These are phyloP conservation scores for Russula vinacea DNA, from an alignment of 768 basidiomycete genomes.

Conservation along the genomic window DNA sequence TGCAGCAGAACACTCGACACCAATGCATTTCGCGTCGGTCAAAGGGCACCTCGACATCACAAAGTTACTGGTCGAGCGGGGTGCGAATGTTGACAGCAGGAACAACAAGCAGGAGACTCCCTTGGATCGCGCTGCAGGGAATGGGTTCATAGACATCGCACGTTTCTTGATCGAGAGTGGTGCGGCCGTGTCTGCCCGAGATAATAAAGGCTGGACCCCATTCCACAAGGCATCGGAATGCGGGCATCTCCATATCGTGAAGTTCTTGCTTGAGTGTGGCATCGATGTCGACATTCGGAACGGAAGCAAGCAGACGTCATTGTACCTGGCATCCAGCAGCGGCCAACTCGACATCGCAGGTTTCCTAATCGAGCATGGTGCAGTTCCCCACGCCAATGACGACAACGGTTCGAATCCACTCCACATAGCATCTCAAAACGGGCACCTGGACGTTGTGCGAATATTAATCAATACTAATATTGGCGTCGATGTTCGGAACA, in stretches of 20 bases:
- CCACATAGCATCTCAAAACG: neutral
- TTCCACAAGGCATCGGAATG: too few species aligned
- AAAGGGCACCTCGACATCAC: neutral
- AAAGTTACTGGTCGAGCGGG: neutral
- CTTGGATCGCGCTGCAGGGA: too few species aligned
- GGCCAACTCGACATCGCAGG: neutral
- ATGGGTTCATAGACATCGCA: too few species aligned
- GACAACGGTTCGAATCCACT: neutral
- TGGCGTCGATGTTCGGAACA: neutral
- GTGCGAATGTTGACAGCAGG: too few species aligned
- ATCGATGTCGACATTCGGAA: too few species aligned
- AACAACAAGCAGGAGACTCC: neutral
- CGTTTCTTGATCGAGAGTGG: too few species aligned
- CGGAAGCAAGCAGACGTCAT: too few species aligned
- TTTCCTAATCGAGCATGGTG: neutral
- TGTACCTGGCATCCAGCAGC: neutral
- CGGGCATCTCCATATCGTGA: too few species aligned
- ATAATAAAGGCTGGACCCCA: too few species aligned
- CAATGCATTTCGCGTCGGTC: neutral
- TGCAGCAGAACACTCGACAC: neutral
- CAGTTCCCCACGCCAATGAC: neutral
- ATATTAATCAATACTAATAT: neutral
- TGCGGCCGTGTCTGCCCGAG: too few species aligned
- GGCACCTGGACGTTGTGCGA: neutral
- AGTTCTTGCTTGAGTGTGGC: too few species aligned